phyloP scores from a whole-genome alignment of 371 early-diverging fungal genomes.

The Smittium culicis region DNA sequence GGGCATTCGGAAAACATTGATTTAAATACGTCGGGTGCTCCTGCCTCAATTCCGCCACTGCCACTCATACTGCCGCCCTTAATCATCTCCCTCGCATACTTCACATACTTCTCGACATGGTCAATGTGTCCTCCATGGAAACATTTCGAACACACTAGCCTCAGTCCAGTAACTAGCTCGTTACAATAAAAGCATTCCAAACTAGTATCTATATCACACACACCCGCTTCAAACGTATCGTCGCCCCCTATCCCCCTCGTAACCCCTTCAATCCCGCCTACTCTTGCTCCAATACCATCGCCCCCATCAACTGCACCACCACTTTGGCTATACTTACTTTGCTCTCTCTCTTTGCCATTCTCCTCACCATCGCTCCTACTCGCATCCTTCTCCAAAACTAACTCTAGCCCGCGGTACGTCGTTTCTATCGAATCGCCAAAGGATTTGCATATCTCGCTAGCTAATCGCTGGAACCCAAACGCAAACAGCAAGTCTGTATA shows the following conservation, averaged over 20 bases:
- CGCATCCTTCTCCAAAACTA: neutral
- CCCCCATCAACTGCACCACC: neutral
- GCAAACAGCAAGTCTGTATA: neutral
- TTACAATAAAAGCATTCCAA: constrained; percentile 26
- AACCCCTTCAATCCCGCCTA: neutral
- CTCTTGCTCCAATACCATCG: neutral
- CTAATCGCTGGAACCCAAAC: neutral
- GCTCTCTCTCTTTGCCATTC: neutral
- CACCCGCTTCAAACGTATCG: neutral
- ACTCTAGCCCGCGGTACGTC: neutral
- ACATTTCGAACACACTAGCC: constrained; percentile 25
- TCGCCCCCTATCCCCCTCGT: neutral
- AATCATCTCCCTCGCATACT: too few species aligned
- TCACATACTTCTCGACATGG: constrained; percentile 24
- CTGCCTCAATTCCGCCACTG: too few species aligned
- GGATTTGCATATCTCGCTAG: neutral
- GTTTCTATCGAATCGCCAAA: neutral
- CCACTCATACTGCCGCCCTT: too few species aligned
- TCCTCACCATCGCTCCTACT: neutral
- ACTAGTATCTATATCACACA: neutral
- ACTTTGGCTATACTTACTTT: too few species aligned
- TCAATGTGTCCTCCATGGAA: constrained; percentile 29
- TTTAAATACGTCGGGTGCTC: too few species aligned
- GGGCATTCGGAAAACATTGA: too few species aligned
- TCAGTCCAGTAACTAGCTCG: constrained; percentile 27